These are phyloP conservation scores for Epichloe hybrida DNA, from an alignment of 2,329 filamentous ascomycete species.

Conservation along the genomic window DNA sequence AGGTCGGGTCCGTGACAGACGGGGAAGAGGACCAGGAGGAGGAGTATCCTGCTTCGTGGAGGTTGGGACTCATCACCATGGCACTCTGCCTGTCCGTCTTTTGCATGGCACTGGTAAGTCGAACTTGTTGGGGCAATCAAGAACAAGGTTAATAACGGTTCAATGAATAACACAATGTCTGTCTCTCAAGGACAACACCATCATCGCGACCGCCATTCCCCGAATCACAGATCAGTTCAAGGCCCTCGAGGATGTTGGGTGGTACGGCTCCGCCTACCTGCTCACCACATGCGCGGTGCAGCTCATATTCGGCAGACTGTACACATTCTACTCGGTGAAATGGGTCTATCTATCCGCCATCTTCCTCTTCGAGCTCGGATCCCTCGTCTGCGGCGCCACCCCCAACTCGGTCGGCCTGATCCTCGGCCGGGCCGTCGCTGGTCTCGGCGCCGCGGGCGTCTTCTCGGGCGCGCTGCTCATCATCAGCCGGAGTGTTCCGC, in stretches of 20 bases:
- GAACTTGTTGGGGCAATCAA: background rate
- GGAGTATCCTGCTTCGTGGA: slow-evolving; percentile 4
- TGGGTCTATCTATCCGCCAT: slow-evolving; percentile 13
- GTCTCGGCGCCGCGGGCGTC: slow-evolving; percentile 29
- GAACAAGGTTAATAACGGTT: no score
- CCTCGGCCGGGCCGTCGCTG: slow-evolving; percentile 21
- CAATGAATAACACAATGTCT: background rate
- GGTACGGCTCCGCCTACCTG: slow-evolving; percentile 16
- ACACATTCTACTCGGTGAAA: slow-evolving; percentile 25
- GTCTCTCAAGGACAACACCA: slow-evolving; percentile 21
- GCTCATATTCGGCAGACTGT: slow-evolving; percentile 25
- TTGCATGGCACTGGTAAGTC: slow-evolving; percentile 6
- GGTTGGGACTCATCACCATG: slow-evolving; percentile 5
- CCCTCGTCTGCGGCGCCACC: slow-evolving; percentile 18
- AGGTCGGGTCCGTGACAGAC: background rate
- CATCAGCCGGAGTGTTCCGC: slow-evolving; percentile 24
- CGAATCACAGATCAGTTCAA: slow-evolving; percentile 15
- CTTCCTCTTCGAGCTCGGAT: slow-evolving; percentile 18
- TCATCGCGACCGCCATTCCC: slow-evolving; percentile 22
- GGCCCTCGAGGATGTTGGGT: slow-evolving; percentile 5
- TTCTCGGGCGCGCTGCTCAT: slow-evolving; percentile 32
- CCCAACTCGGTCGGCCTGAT: slow-evolving; percentile 21
- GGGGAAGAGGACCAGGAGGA: background rate
- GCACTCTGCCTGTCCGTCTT: slow-evolving; percentile 6
- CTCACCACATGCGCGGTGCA: slow-evolving; percentile 26